Percentiles rank a stretch among this genome's conserved stretches.
phyloP scores from a whole-genome alignment of 192 early-diverging fungal genomes.

The Backusella circina region DNA sequence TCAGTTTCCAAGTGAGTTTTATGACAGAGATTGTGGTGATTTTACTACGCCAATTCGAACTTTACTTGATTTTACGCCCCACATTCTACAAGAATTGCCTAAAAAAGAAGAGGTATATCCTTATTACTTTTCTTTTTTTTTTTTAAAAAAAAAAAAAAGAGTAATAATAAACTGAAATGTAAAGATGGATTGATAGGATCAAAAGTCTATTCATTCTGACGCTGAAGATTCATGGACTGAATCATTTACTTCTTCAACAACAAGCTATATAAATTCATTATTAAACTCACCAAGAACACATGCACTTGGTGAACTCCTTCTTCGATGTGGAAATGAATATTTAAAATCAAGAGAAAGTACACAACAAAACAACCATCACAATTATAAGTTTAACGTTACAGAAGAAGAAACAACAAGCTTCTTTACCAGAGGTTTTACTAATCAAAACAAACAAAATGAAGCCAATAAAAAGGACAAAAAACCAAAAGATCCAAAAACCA shows the following conservation, averaged over 20 bases:
- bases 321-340: conserved; percentile 3
- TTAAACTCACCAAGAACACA: not conserved
- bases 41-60: conserved; percentile 45
- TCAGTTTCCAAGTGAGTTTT: conserved; percentile 44
- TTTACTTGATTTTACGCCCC: conserved; percentile 45
- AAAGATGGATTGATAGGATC: conserved; percentile 17
- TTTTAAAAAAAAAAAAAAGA: not conserved
- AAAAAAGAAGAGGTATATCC: conserved; percentile 32
- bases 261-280: not conserved
- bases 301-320: conserved; percentile 9
- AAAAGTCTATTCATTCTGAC: conserved; percentile 33
- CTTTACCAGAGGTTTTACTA: not conserved
- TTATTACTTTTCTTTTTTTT: not conserved
- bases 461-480: conserved; percentile 15
- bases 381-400: not conserved
- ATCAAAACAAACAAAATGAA: not conserved
- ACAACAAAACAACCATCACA: not conserved
- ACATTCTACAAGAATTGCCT: conserved; percentile 44
- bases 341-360: not conserved
- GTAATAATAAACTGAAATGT: not conserved
- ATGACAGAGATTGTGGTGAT: conserved; percentile 38
- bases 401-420: not conserved
- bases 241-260: not conserved
- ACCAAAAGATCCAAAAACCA: conserved; percentile 6
- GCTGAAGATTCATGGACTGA: conserved; percentile 5